Evolutionary conservation across 1,139 yeast genomes (phyloP).

Genomic region (Lipomyces yarrowii): DNA sequence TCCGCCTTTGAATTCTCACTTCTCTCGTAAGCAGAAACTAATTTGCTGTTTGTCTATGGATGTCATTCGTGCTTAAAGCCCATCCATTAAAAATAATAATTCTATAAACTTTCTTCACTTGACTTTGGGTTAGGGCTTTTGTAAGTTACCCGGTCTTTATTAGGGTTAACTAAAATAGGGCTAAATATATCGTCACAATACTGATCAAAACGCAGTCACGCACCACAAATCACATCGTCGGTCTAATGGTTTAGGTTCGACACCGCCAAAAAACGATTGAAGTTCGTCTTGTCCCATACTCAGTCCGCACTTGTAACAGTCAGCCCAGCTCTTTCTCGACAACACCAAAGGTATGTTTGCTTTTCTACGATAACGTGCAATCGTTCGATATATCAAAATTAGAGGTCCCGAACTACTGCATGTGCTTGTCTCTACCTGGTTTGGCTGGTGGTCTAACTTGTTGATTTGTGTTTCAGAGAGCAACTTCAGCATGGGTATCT

Average conservation of each 20-base stretch:
- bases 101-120: neutral
- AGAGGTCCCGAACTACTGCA: neutral
- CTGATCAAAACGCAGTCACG: constrained; percentile 3
- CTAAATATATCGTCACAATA: neutral
- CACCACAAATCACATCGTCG: neutral
- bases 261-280: neutral
- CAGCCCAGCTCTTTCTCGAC: constrained; percentile 20
- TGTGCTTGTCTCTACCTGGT: neutral
- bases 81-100: no score
- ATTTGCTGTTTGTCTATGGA: neutral
- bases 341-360: constrained; percentile 17
- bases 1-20: neutral
- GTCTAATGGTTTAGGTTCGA: neutral
- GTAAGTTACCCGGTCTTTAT: neutral
- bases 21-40: neutral
- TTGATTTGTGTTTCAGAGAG: constrained; percentile 19
- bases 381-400: neutral
- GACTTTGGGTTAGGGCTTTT: neutral
- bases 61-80: no score
- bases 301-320: neutral
- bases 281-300: constrained; percentile 1
- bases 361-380: neutral
- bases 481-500: constrained; percentile 84
- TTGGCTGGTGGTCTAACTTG: neutral
- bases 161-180: neutral